Percentiles rank a stretch among this genome's conserved stretches.
These are phyloP conservation scores for Nelumbo lutea DNA, from an alignment of 164 flowering plant genomes.

Conservation along the genomic window DNA sequence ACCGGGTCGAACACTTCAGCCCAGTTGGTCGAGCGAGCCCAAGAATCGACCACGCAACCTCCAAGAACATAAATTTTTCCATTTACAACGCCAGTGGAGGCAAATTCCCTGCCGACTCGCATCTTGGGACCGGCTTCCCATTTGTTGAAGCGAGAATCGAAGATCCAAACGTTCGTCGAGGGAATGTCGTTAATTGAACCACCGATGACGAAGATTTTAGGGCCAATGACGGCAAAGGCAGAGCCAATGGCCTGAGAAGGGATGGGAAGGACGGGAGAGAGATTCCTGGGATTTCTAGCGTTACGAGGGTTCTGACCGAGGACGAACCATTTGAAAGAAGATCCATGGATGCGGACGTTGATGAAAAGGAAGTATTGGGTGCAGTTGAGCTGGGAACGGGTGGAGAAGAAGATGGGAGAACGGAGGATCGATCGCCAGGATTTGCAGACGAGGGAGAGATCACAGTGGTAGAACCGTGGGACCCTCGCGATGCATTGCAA, in stretches of 20 bases:
- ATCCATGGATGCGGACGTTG: slow-evolving; percentile 33
- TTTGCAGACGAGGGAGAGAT: slow-evolving; percentile 54
- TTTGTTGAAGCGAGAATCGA: slow-evolving; percentile 44
- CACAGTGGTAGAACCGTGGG: slow-evolving; percentile 45
- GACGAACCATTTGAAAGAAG: slow-evolving; percentile 43
- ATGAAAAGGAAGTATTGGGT: slow-evolving; percentile 46
- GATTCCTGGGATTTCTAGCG: slow-evolving; percentile 16
- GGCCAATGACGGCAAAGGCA: slow-evolving; percentile 42
- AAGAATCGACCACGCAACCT: slow-evolving; percentile 66
- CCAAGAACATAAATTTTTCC: slow-evolving; percentile 72
- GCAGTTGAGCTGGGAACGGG: slow-evolving; percentile 40
- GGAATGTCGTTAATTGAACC: slow-evolving; percentile 60
- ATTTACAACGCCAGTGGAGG: slow-evolving; percentile 61
- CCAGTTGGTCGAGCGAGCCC: slow-evolving; percentile 56
- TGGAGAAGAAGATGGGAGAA: slow-evolving; percentile 48
- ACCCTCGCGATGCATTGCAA: slow-evolving; percentile 61
- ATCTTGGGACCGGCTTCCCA: slow-evolving; percentile 68
- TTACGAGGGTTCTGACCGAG: slow-evolving; percentile 17
- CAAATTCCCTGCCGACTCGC: slow-evolving; percentile 65
- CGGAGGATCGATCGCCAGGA: slow-evolving; percentile 45
- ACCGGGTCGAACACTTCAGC: slow-evolving; percentile 74
- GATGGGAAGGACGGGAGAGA: slow-evolving; percentile 33
- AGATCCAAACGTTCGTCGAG: slow-evolving; percentile 47
- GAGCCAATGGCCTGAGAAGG: slow-evolving; percentile 53
- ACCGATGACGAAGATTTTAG: slow-evolving; percentile 53